These are phyloP conservation scores for Akanthomyces dipterigenus DNA, from an alignment of 2,329 filamentous ascomycete species.

Conservation along the genomic window DNA sequence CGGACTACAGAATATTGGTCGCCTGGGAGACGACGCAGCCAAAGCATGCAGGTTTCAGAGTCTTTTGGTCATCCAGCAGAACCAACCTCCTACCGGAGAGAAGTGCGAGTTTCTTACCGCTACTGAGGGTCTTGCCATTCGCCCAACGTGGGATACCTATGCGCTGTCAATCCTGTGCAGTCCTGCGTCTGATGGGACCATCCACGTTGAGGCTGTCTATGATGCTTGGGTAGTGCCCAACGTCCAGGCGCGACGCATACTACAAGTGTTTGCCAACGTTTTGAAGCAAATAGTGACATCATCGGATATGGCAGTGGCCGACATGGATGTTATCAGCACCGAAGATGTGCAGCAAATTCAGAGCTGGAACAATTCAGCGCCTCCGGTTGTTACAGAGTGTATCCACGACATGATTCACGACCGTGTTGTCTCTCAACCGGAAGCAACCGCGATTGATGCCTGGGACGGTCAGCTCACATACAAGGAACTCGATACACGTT, in stretches of 20 bases:
- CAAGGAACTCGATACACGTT: slow-evolving; percentile 13
- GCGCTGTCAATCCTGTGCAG: not conserved
- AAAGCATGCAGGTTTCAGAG: slow-evolving; percentile 45
- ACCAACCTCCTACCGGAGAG: not conserved
- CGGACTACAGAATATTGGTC: slow-evolving; percentile 48
- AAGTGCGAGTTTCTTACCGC: not conserved
- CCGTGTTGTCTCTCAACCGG: not conserved
- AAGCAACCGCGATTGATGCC: slow-evolving; percentile 31
- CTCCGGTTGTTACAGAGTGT: not conserved
- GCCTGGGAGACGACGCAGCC: slow-evolving; percentile 43
- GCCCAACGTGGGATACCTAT: not conserved
- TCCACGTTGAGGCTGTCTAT: not conserved
- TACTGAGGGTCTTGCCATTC: not conserved
- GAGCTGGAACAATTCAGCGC: not conserved
- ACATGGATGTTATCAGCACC: not conserved
- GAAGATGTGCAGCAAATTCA: not conserved
- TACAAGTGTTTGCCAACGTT: not conserved
- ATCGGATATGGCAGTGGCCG: not conserved
- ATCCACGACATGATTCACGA: not conserved
- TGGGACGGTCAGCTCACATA: slow-evolving; percentile 41
- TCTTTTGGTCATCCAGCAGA: slow-evolving; percentile 3
- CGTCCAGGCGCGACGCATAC: not conserved
- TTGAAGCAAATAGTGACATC: not conserved
- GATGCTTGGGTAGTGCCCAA: not conserved
- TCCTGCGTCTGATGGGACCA: not conserved